Base-by-base conservation (phyloP, 2,329 filamentous ascomycete genomes). In the Xylaria sp. region DNA sequence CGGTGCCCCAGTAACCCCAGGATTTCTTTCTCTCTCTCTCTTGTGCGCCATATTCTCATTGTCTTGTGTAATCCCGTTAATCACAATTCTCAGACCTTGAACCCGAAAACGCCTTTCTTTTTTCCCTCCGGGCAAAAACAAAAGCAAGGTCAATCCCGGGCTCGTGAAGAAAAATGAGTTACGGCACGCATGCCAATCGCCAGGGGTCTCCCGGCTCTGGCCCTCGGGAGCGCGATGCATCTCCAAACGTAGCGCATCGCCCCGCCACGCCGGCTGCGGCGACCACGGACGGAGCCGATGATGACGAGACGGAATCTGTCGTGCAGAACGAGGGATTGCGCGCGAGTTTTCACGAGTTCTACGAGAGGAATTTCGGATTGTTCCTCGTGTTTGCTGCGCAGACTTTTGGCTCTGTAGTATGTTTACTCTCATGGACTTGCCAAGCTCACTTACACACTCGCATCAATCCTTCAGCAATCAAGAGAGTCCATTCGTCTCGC, bases 381-480 rank as follows among this genome's bases (percentile, higher is more conserved):
- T 71, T 76, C 7, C 70, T 77, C 13, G 73, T 78, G 0, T 76
- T 78, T 50, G 11, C 73, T 7, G 76, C 75, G 0, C 75, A 78
- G 55, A 69, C 76, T 1, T 78, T 77, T 57, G 76, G 67, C 0
- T 76, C 76, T 0, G 68, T 76, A 54, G 76, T 78, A 65, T 56
- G 46, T 52, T 53, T 13, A n/a, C 19, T 51, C 5, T 4, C 10
- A n/a, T 35, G 13, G 37, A 42, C 42, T 16, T 30, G 23, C 23
- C 23, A 30, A 30, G 23, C 5, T 23, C 23, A 35, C 49, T 51
- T 16, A n/a, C 23, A 51, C 10, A 7, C 8, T 11, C 7, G 9
- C 42, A 11, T n/a, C 13, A 11, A 5, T 16, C 30, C 23, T 35
- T 35, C 10, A 30, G 4, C 4, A 5, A 30, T 34, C 8, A 50